These are phyloP conservation scores for Blumeria hordei DNA, from an alignment of 2,329 filamentous ascomycete species.

Conservation along the genomic window DNA sequence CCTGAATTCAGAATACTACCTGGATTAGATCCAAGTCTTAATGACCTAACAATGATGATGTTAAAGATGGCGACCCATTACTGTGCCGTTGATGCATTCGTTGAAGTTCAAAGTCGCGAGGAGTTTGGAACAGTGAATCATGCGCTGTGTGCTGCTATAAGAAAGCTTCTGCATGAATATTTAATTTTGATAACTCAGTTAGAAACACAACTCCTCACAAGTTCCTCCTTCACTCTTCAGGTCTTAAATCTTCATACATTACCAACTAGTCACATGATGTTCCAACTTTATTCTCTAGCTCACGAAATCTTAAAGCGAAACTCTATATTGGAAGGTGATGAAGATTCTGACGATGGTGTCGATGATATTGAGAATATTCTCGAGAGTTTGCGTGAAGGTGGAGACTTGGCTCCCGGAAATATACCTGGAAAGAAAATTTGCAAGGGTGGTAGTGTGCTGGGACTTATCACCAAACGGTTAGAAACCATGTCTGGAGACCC, in stretches of 20 bases:
- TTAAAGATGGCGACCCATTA: slow-evolving; percentile 88
- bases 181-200: slow-evolving; percentile 78
- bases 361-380: slow-evolving; percentile 85
- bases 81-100: slow-evolving; percentile 70
- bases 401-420: slow-evolving; percentile 53
- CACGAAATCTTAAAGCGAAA: slow-evolving; percentile 77
- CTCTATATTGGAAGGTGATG: slow-evolving; percentile 60
- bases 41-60: slow-evolving; percentile 72
- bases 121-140: slow-evolving; percentile 92
- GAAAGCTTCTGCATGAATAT: slow-evolving; percentile 81
- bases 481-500: slow-evolving; percentile 87
- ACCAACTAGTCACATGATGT: slow-evolving; percentile 73
- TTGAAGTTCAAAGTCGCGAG: slow-evolving; percentile 80
- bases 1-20: slow-evolving; percentile 57
- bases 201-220: slow-evolving; percentile 79
- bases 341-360: slow-evolving; percentile 34
- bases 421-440: slow-evolving; percentile 77
- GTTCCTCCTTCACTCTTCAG: slow-evolving; percentile 73
- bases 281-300: slow-evolving; percentile 68
- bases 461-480: slow-evolving; percentile 60
- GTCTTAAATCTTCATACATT: slow-evolving; percentile 80
- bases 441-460: slow-evolving; percentile 89
- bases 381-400: slow-evolving; percentile 68
- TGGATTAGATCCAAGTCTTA: slow-evolving; percentile 73
- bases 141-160: slow-evolving; percentile 81